phyloP scores from a whole-genome alignment of 2,329 filamentous ascomycete species.

The Drechslerella stenobrocha region DNA sequence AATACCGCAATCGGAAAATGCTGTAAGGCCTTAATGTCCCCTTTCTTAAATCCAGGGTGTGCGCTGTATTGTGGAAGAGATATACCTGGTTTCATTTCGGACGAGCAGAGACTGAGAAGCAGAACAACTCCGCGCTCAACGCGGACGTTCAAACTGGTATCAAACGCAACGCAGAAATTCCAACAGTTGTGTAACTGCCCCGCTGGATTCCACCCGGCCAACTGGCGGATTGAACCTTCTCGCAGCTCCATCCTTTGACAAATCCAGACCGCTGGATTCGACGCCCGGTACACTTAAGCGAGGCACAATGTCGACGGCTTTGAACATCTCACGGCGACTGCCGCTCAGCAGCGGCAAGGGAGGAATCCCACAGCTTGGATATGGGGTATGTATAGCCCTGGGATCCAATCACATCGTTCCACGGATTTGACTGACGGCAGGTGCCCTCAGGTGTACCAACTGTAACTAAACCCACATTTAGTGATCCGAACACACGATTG shows the following conservation, averaged over 20 bases:
- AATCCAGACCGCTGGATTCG: too few species aligned
- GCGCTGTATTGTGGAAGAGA: too few species aligned
- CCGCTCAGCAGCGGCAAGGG: slow-evolving; percentile 33
- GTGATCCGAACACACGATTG: not conserved
- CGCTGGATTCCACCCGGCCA: not conserved
- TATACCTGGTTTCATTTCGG: too few species aligned
- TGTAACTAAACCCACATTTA: slow-evolving; percentile 6
- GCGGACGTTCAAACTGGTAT: slow-evolving; percentile 7
- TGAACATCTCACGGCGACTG: slow-evolving; percentile 36
- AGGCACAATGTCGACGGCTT: slow-evolving; percentile 25
- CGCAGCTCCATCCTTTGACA: too few species aligned
- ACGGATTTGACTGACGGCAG: not conserved
- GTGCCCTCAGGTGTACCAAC: slow-evolving; percentile 36
- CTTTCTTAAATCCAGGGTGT: too few species aligned
- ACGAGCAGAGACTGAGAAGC: too few species aligned
- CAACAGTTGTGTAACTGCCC: slow-evolving; percentile 10
- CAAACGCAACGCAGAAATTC: slow-evolving; percentile 34
- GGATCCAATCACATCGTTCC: not conserved
- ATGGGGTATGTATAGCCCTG: slow-evolving; percentile 16
- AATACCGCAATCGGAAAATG: too few species aligned
- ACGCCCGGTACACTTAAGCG: slow-evolving; percentile 16
- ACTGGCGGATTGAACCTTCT: too few species aligned
- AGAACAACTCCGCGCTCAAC: too few species aligned
- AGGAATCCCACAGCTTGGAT: slow-evolving; percentile 40
- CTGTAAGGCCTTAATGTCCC: too few species aligned